Evolutionary conservation across 1,284 basidiomycete genomes (phyloP), one percentile per base, ranked within the genome.

Genomic region (Ustilago crameri): DNA sequence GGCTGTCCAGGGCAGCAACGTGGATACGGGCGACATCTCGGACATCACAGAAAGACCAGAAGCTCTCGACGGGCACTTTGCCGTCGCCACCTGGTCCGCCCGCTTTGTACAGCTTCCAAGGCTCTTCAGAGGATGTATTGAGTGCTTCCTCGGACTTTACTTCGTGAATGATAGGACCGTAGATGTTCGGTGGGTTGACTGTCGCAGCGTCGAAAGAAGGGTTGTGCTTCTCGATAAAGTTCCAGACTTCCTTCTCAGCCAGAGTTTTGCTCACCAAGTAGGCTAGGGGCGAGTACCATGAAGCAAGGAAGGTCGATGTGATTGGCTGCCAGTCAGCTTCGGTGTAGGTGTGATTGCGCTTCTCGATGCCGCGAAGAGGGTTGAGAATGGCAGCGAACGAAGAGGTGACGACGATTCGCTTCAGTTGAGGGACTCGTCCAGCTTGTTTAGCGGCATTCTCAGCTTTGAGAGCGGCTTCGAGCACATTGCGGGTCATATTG

Each of bases 231-330:
- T 80, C 64, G 15, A 84, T 54, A 48, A 79, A 83, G 4, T 76
- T 47, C 84, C 84, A 85, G 0, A 82, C 80, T 4, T 80, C 75
- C 15, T 72, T 74, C 48, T 84, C 84, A 2, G 83, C 82, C 7
- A 84, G 61, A 1, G 79, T 81, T 61, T 84, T 84, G 47, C 78
- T 80, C 10, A 83, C 80, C n/a, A 76, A 47, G 50, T 84, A 84
- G 68, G 80, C 62, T n/a, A 73, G 64, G 0, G 64, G 70, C 2
- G 52, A 45, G 56, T 73, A 64, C 45, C 62, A 73, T 10, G 15
- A 23, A n/a, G 53, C 54, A 22, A 73, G n/a, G 9, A 67, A 73
- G 14, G 46, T 27, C 26, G 40, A 63, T 9, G 40, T 58, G 42
- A 73, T 56, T 8, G 70, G 70, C 40, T 73, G 60, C 64, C 64